phyloP scores from a whole-genome alignment of 441 rosid species.

The Theobroma grandiflorum region DNA sequence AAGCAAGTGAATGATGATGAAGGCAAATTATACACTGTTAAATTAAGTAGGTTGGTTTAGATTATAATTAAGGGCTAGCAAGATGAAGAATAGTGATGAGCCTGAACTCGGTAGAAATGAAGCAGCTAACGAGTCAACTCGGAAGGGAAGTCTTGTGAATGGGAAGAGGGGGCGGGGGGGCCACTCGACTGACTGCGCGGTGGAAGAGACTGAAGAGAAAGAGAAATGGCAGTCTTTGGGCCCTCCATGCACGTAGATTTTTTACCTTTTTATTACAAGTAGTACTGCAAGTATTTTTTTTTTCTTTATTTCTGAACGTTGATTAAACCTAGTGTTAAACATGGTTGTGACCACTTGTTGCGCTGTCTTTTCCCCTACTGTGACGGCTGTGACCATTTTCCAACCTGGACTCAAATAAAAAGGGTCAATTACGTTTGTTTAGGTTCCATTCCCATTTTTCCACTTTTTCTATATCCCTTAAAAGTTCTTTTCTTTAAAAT shows the following conservation, averaged over 20 bases:
- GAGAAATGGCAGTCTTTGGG: conserved; percentile 41
- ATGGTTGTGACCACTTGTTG: neutral
- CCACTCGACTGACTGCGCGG: conserved; percentile 27
- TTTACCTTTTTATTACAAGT: neutral
- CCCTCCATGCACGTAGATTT: conserved; percentile 43
- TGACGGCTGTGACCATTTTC: neutral
- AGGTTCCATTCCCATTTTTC: neutral
- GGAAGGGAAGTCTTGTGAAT: conserved; percentile 3
- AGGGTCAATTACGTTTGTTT: neutral
- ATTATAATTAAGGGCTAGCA: neutral
- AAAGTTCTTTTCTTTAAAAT: too few species aligned
- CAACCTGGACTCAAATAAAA: conserved; percentile 18
- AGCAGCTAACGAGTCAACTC: conserved; percentile 12
- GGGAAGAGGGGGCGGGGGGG: conserved; percentile 22
- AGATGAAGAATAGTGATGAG: neutral
- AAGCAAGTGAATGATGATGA: neutral
- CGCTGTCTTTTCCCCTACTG: neutral
- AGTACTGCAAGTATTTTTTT: neutral
- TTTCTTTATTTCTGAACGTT: neutral
- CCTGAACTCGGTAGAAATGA: neutral
- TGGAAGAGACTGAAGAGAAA: conserved; percentile 37
- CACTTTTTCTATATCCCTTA: too few species aligned
- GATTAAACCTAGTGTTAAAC: neutral
- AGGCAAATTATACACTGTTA: neutral
- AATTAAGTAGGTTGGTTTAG: neutral